Conservation (phyloP, 129 eudicot species). For the Pulicaria dysenterica region DNA sequence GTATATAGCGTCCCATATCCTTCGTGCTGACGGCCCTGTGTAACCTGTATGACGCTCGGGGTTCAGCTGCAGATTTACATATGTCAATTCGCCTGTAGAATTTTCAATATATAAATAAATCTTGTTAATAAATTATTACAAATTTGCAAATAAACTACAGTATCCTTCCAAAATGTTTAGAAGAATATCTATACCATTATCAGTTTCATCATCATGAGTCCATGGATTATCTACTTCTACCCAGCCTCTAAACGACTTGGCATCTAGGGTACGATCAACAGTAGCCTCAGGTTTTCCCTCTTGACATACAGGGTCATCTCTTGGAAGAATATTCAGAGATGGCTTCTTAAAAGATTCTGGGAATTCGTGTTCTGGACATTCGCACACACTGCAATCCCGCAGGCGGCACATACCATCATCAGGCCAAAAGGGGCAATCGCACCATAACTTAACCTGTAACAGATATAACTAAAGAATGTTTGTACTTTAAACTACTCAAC, state of each 20-base stretch:
- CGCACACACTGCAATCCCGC: slow-evolving; percentile 95
- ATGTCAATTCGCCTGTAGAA: slow-evolving; percentile 89
- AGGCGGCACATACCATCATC: slow-evolving; percentile 92
- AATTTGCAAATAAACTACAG: too few relatives aligned
- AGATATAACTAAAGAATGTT: background rate
- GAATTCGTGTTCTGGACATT: slow-evolving; percentile 90
- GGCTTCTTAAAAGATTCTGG: slow-evolving; percentile 64
- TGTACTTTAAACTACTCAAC: too few relatives aligned
- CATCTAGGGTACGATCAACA: slow-evolving; percentile 87
- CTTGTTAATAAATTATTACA: too few relatives aligned
- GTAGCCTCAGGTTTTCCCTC: slow-evolving; percentile 88
- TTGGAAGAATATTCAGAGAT: slow-evolving; percentile 42
- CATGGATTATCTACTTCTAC: slow-evolving; percentile 91
- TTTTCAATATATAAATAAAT: slow-evolving; percentile 7
- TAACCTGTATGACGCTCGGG: slow-evolving; percentile 98
- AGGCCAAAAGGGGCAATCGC: slow-evolving; percentile 98
- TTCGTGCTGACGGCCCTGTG: slow-evolving; percentile 92
- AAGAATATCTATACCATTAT: slow-evolving; percentile 47
- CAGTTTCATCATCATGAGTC: slow-evolving; percentile 96
- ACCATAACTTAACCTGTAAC: slow-evolving; percentile 87
- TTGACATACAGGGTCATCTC: slow-evolving; percentile 81
- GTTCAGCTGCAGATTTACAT: slow-evolving; percentile 82
- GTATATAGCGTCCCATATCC: slow-evolving; percentile 98
- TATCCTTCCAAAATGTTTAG: too few relatives aligned
- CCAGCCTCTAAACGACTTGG: slow-evolving; percentile 89